These are phyloP conservation scores for Gossypium laxum DNA, from an alignment of 441 rosid species.

Conservation along the genomic window DNA sequence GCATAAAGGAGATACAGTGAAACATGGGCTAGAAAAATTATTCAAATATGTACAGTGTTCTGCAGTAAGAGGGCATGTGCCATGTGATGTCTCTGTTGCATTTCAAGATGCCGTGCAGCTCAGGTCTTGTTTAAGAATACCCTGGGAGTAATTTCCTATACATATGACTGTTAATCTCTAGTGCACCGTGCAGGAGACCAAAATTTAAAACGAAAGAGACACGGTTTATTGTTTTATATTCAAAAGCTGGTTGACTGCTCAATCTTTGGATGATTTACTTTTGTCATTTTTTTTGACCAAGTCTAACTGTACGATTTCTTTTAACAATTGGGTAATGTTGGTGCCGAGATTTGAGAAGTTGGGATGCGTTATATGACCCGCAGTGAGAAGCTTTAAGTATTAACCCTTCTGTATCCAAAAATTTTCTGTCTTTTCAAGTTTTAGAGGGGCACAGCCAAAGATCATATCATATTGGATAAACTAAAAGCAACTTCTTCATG, in stretches of 20 bases:
- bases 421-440: background rate
- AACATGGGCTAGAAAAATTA: background rate
- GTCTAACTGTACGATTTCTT: background rate
- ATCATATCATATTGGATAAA: background rate
- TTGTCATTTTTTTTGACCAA: background rate
- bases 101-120: slow-evolving; percentile 3
- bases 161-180: background rate
- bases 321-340: background rate
- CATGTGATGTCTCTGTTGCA: background rate
- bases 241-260: background rate
- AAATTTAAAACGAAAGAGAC: background rate
- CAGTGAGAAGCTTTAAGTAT: background rate
- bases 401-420: background rate
- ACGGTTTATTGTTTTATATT: background rate
- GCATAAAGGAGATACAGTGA: background rate
- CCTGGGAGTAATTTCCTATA: background rate
- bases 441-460: background rate
- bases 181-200: background rate
- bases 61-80: background rate
- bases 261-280: background rate
- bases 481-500: background rate
- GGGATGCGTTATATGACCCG: background rate
- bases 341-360: background rate
- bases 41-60: background rate
- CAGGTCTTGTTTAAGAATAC: background rate